A percentile compares a stretch with the other conserved stretches of the same genome.
phyloP scores from a whole-genome alignment of 2,329 filamentous ascomycete genomes.

The Didymosphaeria variabile region DNA sequence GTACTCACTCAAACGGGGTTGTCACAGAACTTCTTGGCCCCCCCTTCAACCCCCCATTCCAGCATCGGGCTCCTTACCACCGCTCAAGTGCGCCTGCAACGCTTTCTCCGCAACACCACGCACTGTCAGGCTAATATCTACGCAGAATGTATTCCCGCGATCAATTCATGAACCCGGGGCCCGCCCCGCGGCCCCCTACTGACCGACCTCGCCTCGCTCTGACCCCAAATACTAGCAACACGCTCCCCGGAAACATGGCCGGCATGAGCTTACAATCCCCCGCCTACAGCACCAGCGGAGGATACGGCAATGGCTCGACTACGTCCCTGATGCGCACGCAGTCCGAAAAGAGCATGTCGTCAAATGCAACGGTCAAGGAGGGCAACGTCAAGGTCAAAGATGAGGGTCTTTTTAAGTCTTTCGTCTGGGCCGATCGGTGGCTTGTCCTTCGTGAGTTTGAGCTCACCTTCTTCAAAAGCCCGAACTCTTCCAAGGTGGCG shows the following conservation, averaged over 20 bases:
- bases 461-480: slow-evolving; percentile 92
- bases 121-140: slow-evolving; percentile 9
- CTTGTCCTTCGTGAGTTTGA: slow-evolving; percentile 91
- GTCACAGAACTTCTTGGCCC: slow-evolving; percentile 13
- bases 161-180: slow-evolving; percentile 95
- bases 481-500: slow-evolving; percentile 81
- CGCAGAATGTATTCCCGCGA: slow-evolving; percentile 67
- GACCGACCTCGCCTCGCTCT: slow-evolving; percentile 84
- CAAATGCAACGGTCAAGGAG: slow-evolving; percentile 60
- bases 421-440: slow-evolving; percentile 89
- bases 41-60: slow-evolving; percentile 11
- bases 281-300: slow-evolving; percentile 30
- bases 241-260: slow-evolving; percentile 77
- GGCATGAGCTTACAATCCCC: slow-evolving; percentile 78
- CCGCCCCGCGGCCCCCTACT: slow-evolving; percentile 87
- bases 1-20: slow-evolving; percentile 20
- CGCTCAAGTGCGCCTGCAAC: neutral
- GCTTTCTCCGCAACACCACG: neutral
- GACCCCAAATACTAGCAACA: slow-evolving; percentile 74
- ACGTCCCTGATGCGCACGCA: slow-evolving; percentile 53
- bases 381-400: slow-evolving; percentile 90
- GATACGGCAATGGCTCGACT: slow-evolving; percentile 41
- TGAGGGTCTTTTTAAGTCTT: slow-evolving; percentile 82
- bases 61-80: neutral
- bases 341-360: slow-evolving; percentile 50